These are phyloP conservation scores for Candida cerambycidarum DNA, from an alignment of 805 yeast species.

Conservation along the genomic window DNA sequence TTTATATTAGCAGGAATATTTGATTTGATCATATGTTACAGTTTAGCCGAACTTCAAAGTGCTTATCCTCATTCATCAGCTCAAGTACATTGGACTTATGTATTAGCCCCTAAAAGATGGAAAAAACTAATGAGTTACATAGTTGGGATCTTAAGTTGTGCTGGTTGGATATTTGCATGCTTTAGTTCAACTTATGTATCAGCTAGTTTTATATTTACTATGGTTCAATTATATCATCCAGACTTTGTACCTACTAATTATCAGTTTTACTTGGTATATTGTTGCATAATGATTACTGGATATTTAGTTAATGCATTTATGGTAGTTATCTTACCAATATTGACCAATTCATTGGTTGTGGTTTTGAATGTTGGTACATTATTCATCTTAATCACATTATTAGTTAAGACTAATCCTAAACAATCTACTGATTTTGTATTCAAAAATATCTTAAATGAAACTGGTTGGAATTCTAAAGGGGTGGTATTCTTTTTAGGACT, in stretches of 20 bases:
- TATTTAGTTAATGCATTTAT: constrained; percentile 16
- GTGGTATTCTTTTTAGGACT: constrained; percentile 26
- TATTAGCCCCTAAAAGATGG: constrained; percentile 21
- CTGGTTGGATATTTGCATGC: constrained; percentile 24
- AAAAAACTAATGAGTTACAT: constrained; percentile 27
- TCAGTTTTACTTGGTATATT: constrained; percentile 20
- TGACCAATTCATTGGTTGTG: constrained; percentile 19
- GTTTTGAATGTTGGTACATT: constrained; percentile 23
- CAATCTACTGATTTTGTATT: constrained; percentile 21
- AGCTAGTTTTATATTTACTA: constrained; percentile 17
- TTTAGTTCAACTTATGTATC: constrained; percentile 19
- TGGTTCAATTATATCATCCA: constrained; percentile 19
- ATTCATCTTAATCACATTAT: constrained; percentile 20
- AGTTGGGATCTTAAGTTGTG: constrained; percentile 28
- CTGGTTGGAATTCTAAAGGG: constrained; percentile 28
- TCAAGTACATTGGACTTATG: constrained; percentile 34
- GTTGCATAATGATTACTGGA: constrained; percentile 13
- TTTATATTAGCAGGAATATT: constrained; percentile 18
- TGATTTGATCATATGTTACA: constrained; percentile 19
- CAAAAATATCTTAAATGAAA: constrained; percentile 21
- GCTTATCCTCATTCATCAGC: constrained; percentile 35
- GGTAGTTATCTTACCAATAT: constrained; percentile 16
- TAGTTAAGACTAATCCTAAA: constrained; percentile 20
- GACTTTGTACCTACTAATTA: constrained; percentile 18
- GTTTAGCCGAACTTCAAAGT: constrained; percentile 31